Evolutionary conservation across 352 stramenopile genomes (phyloP), one percentile per base, ranked within the genome.

Genomic region (Phytophthora lateralis): DNA sequence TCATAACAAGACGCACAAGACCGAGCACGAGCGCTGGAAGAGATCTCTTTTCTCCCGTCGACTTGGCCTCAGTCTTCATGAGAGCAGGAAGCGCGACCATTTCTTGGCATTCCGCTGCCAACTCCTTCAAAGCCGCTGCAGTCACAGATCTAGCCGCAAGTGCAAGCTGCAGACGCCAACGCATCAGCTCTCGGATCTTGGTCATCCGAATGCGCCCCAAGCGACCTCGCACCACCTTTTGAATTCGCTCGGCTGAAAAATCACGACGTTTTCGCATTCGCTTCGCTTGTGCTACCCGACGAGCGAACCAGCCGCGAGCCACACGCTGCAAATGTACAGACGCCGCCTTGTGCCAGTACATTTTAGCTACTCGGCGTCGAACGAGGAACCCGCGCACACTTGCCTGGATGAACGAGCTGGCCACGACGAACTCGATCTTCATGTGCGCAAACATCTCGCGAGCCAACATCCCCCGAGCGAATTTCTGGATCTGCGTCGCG

Each of bases 341-440:
- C 3, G 86, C 84, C 12, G 73, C 62, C n/a, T 75, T 77, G n/a
- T 77, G 62, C 72, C 73, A 88, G 55, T 89, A 95, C 52, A 93
- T 51, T 39, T 81, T 82, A 0, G 78, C 79, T 0, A 92, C 82
- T 3, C 78, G 72, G 0, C 84, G 73, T 4, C 86, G 80, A 0
- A 73, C 76, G 11, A 93, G 65, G 27, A 92, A 95, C 0, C 86
- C 86, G 1, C 86, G 82, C 6, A 85, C 69, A 2, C 67, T 77
- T 0, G 86, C 76, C 37, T 96, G 82, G 47, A 96, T 95, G 48
- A 82, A 92, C 17, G 78, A 89, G 55, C 85, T 93, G 24, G 80
- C 71, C 30, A 92, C 76, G 34, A 78, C 81, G 20, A 79, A 91
- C 57, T 86, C 77, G 30, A 92, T 84, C 64, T 81, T 80, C 43